Conservation (phyloP, 129 eudicot species). For the Centaurea solstitialis region DNA sequence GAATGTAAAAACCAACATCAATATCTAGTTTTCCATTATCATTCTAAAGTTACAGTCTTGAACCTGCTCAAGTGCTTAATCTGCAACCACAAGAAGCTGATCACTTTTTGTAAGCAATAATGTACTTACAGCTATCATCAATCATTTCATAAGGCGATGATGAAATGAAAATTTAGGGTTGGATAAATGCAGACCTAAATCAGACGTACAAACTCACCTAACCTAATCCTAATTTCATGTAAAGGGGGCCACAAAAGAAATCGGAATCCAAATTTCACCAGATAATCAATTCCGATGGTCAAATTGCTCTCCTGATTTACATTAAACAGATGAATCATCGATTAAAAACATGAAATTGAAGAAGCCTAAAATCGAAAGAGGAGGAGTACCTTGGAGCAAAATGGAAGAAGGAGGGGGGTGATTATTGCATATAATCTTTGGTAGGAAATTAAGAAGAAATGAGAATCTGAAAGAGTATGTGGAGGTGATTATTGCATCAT, state of each 20-base stretch:
- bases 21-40: background rate
- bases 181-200: constrained; percentile 11
- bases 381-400: constrained; percentile 27
- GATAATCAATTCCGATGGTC: constrained; percentile 4
- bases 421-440: constrained; percentile 4
- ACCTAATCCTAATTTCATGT: constrained; percentile 7
- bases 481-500: constrained; percentile 9
- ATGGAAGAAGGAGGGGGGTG: background rate
- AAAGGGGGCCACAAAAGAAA: background rate
- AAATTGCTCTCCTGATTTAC: background rate
- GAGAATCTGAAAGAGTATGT: constrained; percentile 8
- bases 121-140: background rate
- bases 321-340: background rate
- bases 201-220: constrained; percentile 1
- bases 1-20: background rate
- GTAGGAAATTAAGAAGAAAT: background rate
- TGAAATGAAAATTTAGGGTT: background rate
- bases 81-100: background rate
- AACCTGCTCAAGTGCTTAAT: background rate
- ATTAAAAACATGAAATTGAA: background rate
- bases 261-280: constrained; percentile 16
- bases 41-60: background rate
- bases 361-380: constrained; percentile 14
- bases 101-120: background rate
- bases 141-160: background rate